phyloP scores from a whole-genome alignment of 2,329 filamentous ascomycete species.

The Cladosporium austrohemisphaericum region DNA sequence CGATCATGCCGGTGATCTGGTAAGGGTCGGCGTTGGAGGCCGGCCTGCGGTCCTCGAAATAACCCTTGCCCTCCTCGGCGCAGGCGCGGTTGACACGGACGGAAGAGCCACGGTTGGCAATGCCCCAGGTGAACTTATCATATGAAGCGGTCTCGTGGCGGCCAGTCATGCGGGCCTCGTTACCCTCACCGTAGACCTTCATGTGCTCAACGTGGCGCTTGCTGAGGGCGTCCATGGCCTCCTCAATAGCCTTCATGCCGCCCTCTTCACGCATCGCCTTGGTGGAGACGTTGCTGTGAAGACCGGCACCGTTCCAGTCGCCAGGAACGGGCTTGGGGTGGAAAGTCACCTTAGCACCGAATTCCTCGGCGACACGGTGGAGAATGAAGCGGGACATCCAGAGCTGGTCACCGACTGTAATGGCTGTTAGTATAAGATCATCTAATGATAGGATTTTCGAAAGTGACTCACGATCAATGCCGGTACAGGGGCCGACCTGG shows the following conservation, averaged over 20 bases:
- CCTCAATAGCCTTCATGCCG: constrained; percentile 92
- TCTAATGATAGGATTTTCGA: not conserved
- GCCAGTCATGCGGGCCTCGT: constrained; percentile 89
- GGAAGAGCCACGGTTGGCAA: constrained; percentile 91
- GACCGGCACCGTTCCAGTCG: constrained; percentile 94
- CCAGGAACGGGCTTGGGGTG: constrained; percentile 93
- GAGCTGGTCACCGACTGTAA: constrained; percentile 84
- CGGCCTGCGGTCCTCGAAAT: constrained; percentile 69
- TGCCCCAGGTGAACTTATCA: constrained; percentile 88
- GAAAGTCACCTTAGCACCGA: constrained; percentile 91
- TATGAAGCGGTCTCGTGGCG: constrained; percentile 91
- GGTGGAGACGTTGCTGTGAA: constrained; percentile 92
- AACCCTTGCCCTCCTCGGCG: constrained; percentile 85
- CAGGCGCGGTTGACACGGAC: constrained; percentile 87
- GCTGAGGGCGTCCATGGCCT: constrained; percentile 58
- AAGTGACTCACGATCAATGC: constrained; percentile 66
- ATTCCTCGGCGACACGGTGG: constrained; percentile 89
- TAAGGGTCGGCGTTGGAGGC: constrained; percentile 87
- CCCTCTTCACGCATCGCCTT: constrained; percentile 83
- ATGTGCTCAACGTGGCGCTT: constrained; percentile 58
- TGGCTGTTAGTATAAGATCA: not conserved
- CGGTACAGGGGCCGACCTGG: constrained; percentile 86
- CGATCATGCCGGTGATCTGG: constrained; percentile 76
- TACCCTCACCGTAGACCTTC: constrained; percentile 91
- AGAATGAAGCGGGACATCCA: constrained; percentile 91